phyloP scores from a whole-genome alignment of 2,329 filamentous ascomycete genomes.

The Neonectria hederae region DNA sequence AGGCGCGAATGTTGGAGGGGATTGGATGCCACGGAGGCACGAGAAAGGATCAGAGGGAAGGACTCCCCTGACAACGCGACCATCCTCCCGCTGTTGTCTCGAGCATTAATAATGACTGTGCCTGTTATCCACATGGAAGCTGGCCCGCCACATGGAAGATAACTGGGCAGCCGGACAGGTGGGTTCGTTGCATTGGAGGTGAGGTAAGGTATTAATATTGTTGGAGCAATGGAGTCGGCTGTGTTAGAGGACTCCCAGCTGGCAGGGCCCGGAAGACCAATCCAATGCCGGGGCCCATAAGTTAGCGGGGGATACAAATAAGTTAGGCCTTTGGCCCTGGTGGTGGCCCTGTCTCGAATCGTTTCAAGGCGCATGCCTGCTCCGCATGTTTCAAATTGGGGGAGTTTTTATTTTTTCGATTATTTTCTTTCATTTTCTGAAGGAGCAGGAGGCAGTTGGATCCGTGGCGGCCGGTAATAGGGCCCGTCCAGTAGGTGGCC shows the following conservation, averaged over 20 bases:
- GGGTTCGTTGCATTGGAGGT: constrained; percentile 8
- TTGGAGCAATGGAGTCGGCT: no score
- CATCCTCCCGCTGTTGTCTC: constrained; percentile 4
- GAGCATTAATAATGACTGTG: constrained; percentile 13
- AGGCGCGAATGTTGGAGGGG: neutral
- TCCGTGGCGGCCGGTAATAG: neutral
- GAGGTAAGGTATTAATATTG: neutral
- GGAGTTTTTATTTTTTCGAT: constrained; percentile 3
- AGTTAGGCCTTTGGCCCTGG: no score
- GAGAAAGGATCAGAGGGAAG: neutral
- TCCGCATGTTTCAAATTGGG: constrained; percentile 24
- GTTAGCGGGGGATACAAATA: no score
- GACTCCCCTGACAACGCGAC: constrained; percentile 4
- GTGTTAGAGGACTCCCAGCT: neutral
- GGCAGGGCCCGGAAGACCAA: neutral
- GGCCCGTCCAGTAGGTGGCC: no score
- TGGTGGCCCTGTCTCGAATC: constrained; percentile 10
- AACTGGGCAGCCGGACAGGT: constrained; percentile 12
- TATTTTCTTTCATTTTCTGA: constrained; percentile 2
- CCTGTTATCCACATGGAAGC: constrained; percentile 4
- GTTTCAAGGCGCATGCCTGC: constrained; percentile 27
- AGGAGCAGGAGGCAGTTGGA: neutral
- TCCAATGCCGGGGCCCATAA: no score
- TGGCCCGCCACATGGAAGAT: neutral
- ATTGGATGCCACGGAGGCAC: neutral